A percentile compares a stretch with the other conserved stretches of the same genome.
Evolutionary conservation across 1,284 basidiomycete genomes (phyloP).

Genomic region (Crepidotus sp.): DNA sequence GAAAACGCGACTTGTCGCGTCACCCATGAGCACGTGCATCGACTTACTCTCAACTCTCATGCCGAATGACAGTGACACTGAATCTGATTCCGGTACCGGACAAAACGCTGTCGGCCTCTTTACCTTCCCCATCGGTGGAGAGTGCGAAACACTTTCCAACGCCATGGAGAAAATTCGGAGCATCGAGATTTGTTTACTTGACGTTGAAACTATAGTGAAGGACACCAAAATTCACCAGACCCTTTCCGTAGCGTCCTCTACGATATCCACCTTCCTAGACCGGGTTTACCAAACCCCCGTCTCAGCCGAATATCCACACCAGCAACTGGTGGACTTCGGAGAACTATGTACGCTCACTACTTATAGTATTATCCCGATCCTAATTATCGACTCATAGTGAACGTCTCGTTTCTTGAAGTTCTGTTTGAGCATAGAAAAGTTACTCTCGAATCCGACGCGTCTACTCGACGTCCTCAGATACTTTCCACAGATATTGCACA

Average conservation of each 20-base stretch:
- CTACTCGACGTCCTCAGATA: no score
- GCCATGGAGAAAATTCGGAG: conserved; percentile 8
- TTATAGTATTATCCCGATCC: conserved; percentile 9
- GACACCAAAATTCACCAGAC: conserved; percentile 8
- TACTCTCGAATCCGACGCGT: no score
- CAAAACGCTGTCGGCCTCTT: not conserved
- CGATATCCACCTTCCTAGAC: conserved; percentile 11
- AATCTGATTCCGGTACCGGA: conserved; percentile 26
- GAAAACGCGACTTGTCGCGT: not conserved
- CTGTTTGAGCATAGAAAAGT: conserved; percentile 44
- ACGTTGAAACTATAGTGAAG: conserved; percentile 7
- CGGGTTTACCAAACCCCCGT: not conserved
- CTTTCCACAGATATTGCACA: no score
- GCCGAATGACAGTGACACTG: conserved; percentile 31
- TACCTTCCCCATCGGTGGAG: not conserved
- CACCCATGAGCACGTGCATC: not conserved
- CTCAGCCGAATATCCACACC: not conserved
- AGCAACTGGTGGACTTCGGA: conserved; percentile 6
- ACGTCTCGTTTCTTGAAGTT: conserved; percentile 25
- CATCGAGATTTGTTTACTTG: conserved; percentile 1
- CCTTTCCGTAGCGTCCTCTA: conserved; percentile 6
- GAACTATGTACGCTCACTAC: conserved; percentile 11
- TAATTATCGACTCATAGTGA: conserved; percentile 22
- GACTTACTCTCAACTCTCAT: conserved; percentile 15
- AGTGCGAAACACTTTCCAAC: not conserved